phyloP scores from a whole-genome alignment of 345 rosid species.

The Citrus mangshanensis region DNA sequence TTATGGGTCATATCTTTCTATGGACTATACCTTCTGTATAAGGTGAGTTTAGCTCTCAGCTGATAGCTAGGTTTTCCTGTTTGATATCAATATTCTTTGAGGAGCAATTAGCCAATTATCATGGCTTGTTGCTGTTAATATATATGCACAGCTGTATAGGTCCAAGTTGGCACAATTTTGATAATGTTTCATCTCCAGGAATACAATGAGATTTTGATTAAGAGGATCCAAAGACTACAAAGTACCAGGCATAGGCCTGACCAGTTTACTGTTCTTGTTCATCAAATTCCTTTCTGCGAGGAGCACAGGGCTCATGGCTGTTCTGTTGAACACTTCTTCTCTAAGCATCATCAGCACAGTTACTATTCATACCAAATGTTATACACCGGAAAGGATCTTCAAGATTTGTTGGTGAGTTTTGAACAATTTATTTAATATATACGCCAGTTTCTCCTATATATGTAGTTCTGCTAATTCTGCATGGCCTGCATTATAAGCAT shows the following conservation, averaged over 20 bases:
- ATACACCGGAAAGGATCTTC: conserved; percentile 59
- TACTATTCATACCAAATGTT: conserved; percentile 69
- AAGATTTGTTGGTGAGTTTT: conserved; percentile 54
- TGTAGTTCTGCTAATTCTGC: not conserved
- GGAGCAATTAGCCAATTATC: not conserved
- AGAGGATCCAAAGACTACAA: conserved; percentile 56
- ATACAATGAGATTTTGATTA: conserved; percentile 56
- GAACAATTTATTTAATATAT: too few relatives aligned
- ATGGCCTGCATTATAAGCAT: not conserved
- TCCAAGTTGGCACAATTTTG: conserved; percentile 12
- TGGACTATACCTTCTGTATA: conserved; percentile 61
- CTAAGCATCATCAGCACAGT: conserved; percentile 57
- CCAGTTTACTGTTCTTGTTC: conserved; percentile 72
- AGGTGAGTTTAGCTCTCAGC: conserved; percentile 39
- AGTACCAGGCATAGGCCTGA: conserved; percentile 60
- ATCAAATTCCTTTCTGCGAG: conserved; percentile 64
- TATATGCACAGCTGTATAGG: not conserved
- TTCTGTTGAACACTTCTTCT: conserved; percentile 77
- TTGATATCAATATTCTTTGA: not conserved
- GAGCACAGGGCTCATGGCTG: conserved; percentile 57
- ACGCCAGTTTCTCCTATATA: not conserved
- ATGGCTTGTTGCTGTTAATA: conserved; percentile 2
- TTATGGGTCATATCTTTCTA: conserved; percentile 74
- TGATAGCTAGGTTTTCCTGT: not conserved
- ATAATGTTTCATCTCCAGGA: conserved; percentile 52